A percentile compares a stretch with the other conserved stretches of the same genome.
These are phyloP conservation scores for Globisporangium polare DNA, from an alignment of 352 stramenopile species.

Conservation along the genomic window DNA sequence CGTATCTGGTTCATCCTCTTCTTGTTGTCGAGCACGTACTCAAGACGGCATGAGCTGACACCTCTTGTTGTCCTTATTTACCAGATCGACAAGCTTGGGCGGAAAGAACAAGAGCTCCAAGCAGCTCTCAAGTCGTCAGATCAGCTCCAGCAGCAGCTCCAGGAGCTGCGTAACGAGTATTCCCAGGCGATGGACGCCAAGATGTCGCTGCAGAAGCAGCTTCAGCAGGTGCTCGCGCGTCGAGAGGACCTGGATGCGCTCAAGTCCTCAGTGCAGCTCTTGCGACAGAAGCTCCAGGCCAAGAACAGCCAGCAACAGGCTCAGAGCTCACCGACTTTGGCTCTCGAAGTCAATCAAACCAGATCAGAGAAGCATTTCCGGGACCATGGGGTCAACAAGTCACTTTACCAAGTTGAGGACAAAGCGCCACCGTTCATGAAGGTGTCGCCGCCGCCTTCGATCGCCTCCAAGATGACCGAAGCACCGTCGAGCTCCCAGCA, in stretches of 20 bases:
- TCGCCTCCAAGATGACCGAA: slow-evolving; percentile 44
- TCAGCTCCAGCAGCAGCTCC: slow-evolving; percentile 33
- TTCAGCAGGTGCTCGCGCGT: slow-evolving; percentile 60
- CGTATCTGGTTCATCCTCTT: slow-evolving; percentile 46
- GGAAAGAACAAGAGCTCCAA: slow-evolving; percentile 43
- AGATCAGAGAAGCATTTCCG: neutral
- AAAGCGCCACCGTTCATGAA: slow-evolving; percentile 21
- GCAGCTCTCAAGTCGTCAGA: slow-evolving; percentile 16
- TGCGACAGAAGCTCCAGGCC: slow-evolving; percentile 30
- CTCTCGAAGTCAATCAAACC: neutral
- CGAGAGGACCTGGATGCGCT: slow-evolving; percentile 60
- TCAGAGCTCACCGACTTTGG: neutral
- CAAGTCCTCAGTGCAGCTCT: slow-evolving; percentile 47
- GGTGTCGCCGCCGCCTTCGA: slow-evolving; percentile 27
- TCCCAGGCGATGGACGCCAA: slow-evolving; percentile 33
- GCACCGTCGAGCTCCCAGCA: slow-evolving; percentile 23
- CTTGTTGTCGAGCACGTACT: neutral
- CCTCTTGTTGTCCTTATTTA: neutral
- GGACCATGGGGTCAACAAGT: neutral
- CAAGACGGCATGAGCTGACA: neutral
- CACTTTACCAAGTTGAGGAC: slow-evolving; percentile 2
- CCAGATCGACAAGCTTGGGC: slow-evolving; percentile 62
- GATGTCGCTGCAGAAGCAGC: slow-evolving; percentile 49
- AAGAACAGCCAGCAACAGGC: neutral
- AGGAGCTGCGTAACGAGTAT: slow-evolving; percentile 44